Base-by-base conservation (phyloP, 768 basidiomycete species). In the Ramaria sp. region DNA sequence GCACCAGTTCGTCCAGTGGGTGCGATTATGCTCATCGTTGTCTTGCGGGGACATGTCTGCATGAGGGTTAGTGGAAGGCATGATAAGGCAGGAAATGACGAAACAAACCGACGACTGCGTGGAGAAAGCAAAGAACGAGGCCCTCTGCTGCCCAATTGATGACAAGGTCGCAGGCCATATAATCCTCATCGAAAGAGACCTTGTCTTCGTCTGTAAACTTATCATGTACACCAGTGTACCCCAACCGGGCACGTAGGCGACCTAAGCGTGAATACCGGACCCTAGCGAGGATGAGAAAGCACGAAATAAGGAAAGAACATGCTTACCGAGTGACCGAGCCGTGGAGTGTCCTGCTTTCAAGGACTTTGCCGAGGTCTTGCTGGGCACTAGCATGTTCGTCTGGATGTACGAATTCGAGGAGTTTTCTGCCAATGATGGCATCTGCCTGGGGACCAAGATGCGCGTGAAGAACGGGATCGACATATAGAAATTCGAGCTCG, bases 71-170 rank as follows among this genome's bases (percentile, higher is more conserved):
- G 50, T 36, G 41, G 34, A 36, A 15, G 53, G 25, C 32, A 34
- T 34, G 32, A 55, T 50, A 43, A 37, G 18, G 27, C 47, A 15
- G 37, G 38, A 24, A 30, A 32, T 25, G 30, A 44, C 28, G 20
- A 52, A 27, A 43, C 64, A 87, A 75, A 74, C 91, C 88, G 57
- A 79, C 78, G 30, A 81, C 80, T 39, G 89, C 88, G 62, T 93
- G 89, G 48, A 91, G 79, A 72, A 93, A 93, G 67, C 89, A 91
- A 32, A 93, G 74, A 56, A 91, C 86, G 64, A 93, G 79, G 56
- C 82, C 85, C 57, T 91, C 85, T 15, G 87, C 86, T 48, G 87
- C 88, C 80, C 83, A 87, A 67, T 90, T 93, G 64, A 90, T 85
- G 62, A 91, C 88, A 62, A 93, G 81, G 69, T 93, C 88, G 57